phyloP scores from a whole-genome alignment of 331 rosid species.

The Stylosanthes scabra region DNA sequence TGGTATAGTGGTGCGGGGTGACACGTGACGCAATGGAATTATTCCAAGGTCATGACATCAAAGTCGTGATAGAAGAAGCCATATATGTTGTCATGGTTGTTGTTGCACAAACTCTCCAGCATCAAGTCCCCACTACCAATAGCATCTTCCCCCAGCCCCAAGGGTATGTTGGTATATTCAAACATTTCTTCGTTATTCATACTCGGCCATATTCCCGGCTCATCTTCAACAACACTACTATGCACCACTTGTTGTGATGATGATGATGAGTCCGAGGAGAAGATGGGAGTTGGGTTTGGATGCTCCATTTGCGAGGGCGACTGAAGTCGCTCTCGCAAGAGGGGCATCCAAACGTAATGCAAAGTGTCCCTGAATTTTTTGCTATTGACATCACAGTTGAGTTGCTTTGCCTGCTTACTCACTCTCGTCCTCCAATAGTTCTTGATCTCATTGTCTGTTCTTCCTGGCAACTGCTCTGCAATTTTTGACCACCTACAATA shows the following conservation, averaged over 20 bases:
- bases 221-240: not conserved
- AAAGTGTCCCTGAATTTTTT: conserved; percentile 77
- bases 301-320: not conserved
- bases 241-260: not conserved
- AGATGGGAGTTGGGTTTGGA: not conserved
- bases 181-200: not conserved
- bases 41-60: conserved; percentile 22
- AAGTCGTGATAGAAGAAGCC: conserved; percentile 58
- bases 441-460: conserved; percentile 86
- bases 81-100: conserved; percentile 51
- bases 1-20: not conserved
- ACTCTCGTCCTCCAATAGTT: conserved; percentile 92
- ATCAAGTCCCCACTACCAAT: conserved; percentile 25
- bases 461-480: conserved; percentile 75
- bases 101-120: conserved; percentile 49
- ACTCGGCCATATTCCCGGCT: not conserved
- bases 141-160: not conserved
- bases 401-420: conserved; percentile 82
- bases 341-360: conserved; percentile 82
- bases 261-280: not conserved
- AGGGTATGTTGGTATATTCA: conserved; percentile 3
- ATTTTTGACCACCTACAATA: conserved; percentile 81
- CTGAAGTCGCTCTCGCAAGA: conserved; percentile 61
- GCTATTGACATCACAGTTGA: conserved; percentile 82
- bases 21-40: conserved; percentile 27